Evolutionary conservation across 768 basidiomycete genomes (phyloP).

Genomic region (Naganishia vaughanmartiniae): DNA sequence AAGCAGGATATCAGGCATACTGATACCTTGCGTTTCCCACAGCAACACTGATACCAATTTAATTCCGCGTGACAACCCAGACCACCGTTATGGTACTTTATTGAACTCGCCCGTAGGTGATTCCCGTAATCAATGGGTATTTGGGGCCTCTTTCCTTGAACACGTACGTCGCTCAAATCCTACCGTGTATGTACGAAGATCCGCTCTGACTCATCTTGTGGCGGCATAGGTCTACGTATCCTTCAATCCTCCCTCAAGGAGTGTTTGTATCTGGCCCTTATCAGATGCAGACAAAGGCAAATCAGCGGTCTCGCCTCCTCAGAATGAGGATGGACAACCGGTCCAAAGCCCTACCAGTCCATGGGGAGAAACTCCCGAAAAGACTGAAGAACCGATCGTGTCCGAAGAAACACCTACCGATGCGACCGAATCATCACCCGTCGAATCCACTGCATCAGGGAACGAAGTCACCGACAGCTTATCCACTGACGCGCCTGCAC

Average conservation of each 20-base stretch:
- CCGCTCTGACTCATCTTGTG: too few relatives aligned
- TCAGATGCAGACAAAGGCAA: background rate
- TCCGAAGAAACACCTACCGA: background rate
- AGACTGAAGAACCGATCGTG: background rate
- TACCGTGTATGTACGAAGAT: too few relatives aligned
- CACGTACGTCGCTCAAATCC: background rate
- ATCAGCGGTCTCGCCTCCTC: background rate
- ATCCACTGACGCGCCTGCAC: background rate
- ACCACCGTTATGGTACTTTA: background rate
- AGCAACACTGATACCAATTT: background rate
- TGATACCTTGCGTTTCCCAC: background rate
- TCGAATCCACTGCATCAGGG: too few relatives aligned
- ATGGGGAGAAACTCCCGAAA: too few relatives aligned
- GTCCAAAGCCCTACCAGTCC: too few relatives aligned
- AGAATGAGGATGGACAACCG: too few relatives aligned
- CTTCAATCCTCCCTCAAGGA: background rate
- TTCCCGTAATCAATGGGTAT: background rate
- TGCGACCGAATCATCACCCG: background rate
- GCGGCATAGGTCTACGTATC: slow-evolving; percentile 7
- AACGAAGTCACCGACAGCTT: background rate
- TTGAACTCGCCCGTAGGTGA: background rate
- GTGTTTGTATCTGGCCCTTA: slow-evolving; percentile 8
- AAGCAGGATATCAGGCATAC: background rate
- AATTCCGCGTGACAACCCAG: background rate
- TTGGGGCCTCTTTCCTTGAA: slow-evolving; percentile 10